These are phyloP conservation scores for Cercospora sojina DNA, from an alignment of 2,329 filamentous ascomycete genomes.

Conservation along the genomic window DNA sequence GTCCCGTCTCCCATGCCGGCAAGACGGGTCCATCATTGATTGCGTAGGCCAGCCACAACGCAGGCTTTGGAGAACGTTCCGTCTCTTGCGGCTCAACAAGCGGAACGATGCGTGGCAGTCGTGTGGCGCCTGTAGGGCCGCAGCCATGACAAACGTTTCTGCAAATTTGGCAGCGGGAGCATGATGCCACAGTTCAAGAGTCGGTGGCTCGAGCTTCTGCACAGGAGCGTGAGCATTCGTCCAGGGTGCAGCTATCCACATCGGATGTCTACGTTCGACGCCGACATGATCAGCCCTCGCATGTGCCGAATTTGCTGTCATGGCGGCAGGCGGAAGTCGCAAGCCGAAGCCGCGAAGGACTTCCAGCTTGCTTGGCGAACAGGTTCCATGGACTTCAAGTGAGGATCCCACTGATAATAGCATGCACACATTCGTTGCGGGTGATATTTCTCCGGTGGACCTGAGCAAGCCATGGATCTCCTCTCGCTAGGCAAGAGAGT, in stretches of 20 bases:
- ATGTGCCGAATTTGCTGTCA: background rate
- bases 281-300: background rate
- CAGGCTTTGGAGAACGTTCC: background rate
- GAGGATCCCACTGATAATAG: background rate
- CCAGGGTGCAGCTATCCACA: background rate
- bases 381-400: background rate
- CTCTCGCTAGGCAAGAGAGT: background rate
- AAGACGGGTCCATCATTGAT: background rate
- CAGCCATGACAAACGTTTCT: background rate
- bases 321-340: background rate
- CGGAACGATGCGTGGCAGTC: background rate
- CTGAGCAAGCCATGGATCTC: background rate
- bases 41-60: background rate
- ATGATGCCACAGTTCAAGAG: background rate
- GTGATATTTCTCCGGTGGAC: background rate
- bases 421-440: background rate
- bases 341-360: background rate
- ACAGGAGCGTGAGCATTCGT: background rate
- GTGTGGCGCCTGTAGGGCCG: background rate
- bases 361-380: background rate
- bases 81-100: background rate
- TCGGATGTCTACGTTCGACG: background rate
- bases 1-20: background rate
- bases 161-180: background rate
- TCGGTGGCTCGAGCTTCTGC: background rate